Evolutionary conservation across 495 filamentous ascomycete species (phyloP).

Genomic region (Neurospora sp.): DNA sequence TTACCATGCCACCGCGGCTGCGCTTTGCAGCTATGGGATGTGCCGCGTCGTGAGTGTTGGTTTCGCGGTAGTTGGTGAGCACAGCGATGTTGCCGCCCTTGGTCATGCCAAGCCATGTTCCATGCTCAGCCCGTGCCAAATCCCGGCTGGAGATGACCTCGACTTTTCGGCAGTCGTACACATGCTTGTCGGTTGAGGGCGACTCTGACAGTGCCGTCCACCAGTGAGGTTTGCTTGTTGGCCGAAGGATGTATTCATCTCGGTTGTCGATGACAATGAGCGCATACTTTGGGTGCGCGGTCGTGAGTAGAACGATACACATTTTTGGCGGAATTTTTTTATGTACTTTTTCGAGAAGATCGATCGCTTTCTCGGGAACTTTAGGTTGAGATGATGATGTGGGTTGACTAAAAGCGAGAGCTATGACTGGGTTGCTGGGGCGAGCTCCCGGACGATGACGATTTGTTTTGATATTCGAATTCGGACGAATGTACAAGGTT

Average conservation of each 20-base stretch:
- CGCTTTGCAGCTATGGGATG: conserved; percentile 47
- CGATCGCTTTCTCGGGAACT: neutral
- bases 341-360: neutral
- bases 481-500: neutral
- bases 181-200: conserved; percentile 1
- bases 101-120: conserved; percentile 93
- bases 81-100: conserved; percentile 75
- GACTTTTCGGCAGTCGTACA: conserved; percentile 10
- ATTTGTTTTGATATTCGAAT: neutral
- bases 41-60: conserved; percentile 39
- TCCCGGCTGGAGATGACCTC: conserved; percentile 42
- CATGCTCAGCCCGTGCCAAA: conserved; percentile 44
- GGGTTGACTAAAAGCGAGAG: neutral
- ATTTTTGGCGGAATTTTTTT: conserved; percentile 36
- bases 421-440: neutral
- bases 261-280: conserved; percentile 87
- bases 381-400: neutral
- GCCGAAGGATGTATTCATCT: conserved; percentile 89
- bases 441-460: neutral
- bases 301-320: conserved; percentile 90
- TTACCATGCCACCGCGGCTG: conserved; percentile 78
- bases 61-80: conserved; percentile 90
- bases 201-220: conserved; percentile 48
- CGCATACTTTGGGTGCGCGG: conserved; percentile 80
- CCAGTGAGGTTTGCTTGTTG: conserved; percentile 74